Evolutionary conservation across 306 rosid genomes (phyloP), one percentile per base, ranked within the genome.

Genomic region (Macrotyloma uniflorum): DNA sequence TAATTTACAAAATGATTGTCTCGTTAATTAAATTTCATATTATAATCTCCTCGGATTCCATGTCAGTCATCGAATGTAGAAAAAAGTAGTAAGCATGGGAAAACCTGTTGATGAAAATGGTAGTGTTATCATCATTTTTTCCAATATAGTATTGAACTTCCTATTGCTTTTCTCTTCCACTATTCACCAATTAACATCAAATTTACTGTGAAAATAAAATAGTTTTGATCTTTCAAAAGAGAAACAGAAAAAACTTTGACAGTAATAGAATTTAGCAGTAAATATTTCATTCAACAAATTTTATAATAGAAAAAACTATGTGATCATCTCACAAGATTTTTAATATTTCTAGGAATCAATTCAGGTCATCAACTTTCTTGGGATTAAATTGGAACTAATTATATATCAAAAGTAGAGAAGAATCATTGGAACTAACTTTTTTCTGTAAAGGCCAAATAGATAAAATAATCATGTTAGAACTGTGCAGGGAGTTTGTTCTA

Each of bases 1-100:
- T 87, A 80, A 77, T 87, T 89, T 83, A 82, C 79, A 82, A 80
- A 78, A 57, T 82, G 61, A 43, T 73, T 26, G 33, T 72, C 76
- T 55, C 0, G 50, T 68, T 79, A 15, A 28, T 68, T 79, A 15
- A 28, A 42, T 71, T 77, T 83, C 20, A 75, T 18, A 58, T 67
- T 75, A n/a, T 51, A 24, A 22, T 74, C 53, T 57, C 77, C 76
- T 81, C 11, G 80, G 76, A 75, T 81, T 75, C 80, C 85, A 22
- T 69, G 22, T 68, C 55, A n/a, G 49, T 75, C 71, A 46, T 45
- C 61, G 24, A 67, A 57, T 43, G 61, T 19, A 67, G 55, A 53
- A 8, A 57, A 54, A 67, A 57, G 47, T 42, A 35, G 18, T 35
- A 81, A 57, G 36, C 8, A 63, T 13, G n/a, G 38, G 61, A 4